These are phyloP conservation scores for Fusarium compactum DNA, from an alignment of 2,329 filamentous ascomycete genomes.

Conservation along the genomic window DNA sequence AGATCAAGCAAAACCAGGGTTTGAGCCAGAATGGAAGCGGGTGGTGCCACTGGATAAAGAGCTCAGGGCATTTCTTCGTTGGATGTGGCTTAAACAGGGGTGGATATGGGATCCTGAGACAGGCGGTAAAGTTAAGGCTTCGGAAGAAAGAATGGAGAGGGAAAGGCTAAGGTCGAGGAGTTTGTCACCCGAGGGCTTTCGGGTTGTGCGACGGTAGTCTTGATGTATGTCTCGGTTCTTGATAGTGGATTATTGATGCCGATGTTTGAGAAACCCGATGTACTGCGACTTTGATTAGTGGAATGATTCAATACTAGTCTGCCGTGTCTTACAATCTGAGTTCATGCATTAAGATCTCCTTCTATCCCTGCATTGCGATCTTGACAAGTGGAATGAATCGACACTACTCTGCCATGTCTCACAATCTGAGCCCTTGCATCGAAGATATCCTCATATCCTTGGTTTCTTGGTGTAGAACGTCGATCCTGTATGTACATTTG, in stretches of 20 bases:
- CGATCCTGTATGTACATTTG: too few species aligned
- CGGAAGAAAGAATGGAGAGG: background rate
- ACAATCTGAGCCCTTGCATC: too few species aligned
- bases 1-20: fast-evolving
- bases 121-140: background rate
- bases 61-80: conserved; percentile 22
- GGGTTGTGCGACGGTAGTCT: background rate
- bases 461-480: too few species aligned
- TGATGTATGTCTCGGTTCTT: background rate
- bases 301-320: too few species aligned
- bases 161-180: background rate
- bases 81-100: conserved; percentile 35
- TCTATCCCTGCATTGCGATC: too few species aligned
- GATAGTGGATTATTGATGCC: background rate
- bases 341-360: too few species aligned
- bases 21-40: conserved; percentile 36
- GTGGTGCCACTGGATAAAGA: conserved; percentile 36
- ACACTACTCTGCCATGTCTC: too few species aligned
- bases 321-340: too few species aligned
- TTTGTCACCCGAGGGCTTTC: conserved; percentile 4
- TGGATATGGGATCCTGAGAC: conserved; percentile 38
- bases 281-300: too few species aligned
- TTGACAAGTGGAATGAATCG: too few species aligned
- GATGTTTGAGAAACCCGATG: too few species aligned
- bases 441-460: too few species aligned